These are phyloP conservation scores for Solanum hybrid DNA, from an alignment of 305 asterid species.

Conservation along the genomic window DNA sequence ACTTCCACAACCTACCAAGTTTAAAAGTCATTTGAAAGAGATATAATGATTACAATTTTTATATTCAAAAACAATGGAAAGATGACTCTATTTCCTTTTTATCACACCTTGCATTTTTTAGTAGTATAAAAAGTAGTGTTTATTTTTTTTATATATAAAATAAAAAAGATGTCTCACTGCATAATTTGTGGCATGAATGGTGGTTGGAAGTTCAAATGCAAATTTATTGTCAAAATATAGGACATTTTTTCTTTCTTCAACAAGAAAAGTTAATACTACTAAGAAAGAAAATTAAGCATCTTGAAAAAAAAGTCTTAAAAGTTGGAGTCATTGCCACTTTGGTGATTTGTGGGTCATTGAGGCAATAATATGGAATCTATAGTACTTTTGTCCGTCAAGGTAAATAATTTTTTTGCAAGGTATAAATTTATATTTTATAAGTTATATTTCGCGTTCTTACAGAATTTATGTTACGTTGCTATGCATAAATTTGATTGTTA, in stretches of 20 bases:
- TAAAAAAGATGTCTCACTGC: not conserved
- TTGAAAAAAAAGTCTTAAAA: not conserved
- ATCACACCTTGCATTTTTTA: not conserved
- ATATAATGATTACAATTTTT: not conserved
- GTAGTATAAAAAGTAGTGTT: not conserved
- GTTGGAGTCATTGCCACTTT: not conserved
- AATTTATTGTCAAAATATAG: not conserved
- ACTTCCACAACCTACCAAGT: not conserved
- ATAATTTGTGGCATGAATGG: slow-evolving; percentile 2
- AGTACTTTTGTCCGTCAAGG: not conserved
- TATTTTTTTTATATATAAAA: not conserved
- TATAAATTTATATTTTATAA: not conserved
- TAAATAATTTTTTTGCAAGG: not conserved
- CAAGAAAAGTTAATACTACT: not conserved
- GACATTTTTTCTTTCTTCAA: not conserved
- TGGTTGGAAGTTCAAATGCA: not conserved
- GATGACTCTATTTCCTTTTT: not conserved
- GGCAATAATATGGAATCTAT: not conserved
- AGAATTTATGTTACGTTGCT: not conserved
- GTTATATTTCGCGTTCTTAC: not conserved
- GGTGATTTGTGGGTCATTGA: slow-evolving; percentile 4
- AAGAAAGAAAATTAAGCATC: not conserved
- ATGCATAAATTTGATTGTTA: not conserved
- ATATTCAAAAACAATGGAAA: not conserved
- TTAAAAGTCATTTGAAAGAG: not conserved